Evolutionary conservation across 192 early-diverging fungal genomes (phyloP).

Genomic region (Phlyctochytrium planicorne): DNA sequence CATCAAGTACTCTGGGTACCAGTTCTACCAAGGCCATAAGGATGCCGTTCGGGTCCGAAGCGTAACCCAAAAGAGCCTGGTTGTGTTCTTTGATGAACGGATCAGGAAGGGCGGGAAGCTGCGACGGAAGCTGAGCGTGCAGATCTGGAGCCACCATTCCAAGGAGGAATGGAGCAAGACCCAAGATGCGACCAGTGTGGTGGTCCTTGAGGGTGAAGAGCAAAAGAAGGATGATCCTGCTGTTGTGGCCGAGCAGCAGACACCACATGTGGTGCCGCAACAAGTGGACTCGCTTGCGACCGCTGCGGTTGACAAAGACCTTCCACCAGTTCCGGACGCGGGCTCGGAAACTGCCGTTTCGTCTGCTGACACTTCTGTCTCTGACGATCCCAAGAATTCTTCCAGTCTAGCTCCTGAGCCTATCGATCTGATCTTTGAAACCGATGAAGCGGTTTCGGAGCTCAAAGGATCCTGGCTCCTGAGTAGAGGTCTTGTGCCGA

Average conservation of each 20-base stretch:
- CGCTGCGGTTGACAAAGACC: too few species aligned
- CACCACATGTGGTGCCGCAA: too few species aligned
- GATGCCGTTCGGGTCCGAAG: constrained; percentile 59
- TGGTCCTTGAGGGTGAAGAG: neutral
- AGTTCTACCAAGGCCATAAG: constrained; percentile 68
- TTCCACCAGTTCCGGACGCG: too few species aligned
- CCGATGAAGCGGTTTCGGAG: neutral
- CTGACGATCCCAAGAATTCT: too few species aligned
- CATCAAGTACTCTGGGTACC: constrained; percentile 66
- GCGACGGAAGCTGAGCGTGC: constrained; percentile 68
- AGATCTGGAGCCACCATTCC: constrained; percentile 36
- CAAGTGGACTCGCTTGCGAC: too few species aligned
- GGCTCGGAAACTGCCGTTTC: too few species aligned
- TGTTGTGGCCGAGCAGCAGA: too few species aligned
- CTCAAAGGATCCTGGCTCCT: neutral
- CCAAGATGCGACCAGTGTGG: neutral
- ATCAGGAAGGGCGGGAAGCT: constrained; percentile 48
- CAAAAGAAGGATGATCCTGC: neutral
- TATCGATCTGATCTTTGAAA: neutral
- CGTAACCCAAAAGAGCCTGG: constrained; percentile 46
- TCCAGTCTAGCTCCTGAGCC: neutral
- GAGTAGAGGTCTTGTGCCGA: neutral
- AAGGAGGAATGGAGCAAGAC: neutral
- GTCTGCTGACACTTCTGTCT: too few species aligned
- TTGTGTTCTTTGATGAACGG: constrained; percentile 57